Evolutionary conservation across 441 rosid species (phyloP), one percentile per base, ranked within the genome.

Genomic region (Pelargonium fulgidum): DNA sequence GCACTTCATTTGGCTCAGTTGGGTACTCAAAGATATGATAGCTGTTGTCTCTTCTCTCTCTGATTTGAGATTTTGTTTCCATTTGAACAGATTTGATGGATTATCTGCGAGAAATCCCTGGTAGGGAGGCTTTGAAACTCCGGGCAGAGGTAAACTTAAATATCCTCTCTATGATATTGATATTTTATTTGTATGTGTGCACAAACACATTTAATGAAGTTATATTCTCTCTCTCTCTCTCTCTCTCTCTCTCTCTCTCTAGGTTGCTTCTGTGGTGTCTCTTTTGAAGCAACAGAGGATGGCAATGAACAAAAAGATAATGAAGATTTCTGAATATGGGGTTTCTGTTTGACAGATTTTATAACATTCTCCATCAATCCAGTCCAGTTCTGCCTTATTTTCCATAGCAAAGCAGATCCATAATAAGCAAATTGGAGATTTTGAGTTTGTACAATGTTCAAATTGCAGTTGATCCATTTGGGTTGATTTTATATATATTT

Each of bases 121-220:
- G 94, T 29, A 86, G 98, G 76, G 97, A 93, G 65, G 87, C 97
- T n/a, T 76, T 93, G 77, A 89, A 89, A 87, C 94, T 93, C 69
- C 77, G 97, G 73, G 94, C 96, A 36, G 98, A 93, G 89, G 97
- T 75, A 77, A 81, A 81, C 82, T 77, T 33, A 4, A 3, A 7
- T 39, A 48, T 24, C 39, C 17, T 56, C 7, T 10, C 39, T 3
- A 50, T 50, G 14, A 12, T 50, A 50, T 50, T 50, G 14, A 3
- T 0, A 3, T 33, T 33, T 1, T 33, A 33, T 33, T 0, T 33
- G 39, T 33, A 5, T 33, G 39, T 33, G 39, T 13, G 56, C 16
- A 50, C 14, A n/a, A 50, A 50, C 5, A 12, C 14, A 50, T 12
- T 13, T n/a, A 0, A 2, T n/a, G 5, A 67, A 62, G 48, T 1